Evolutionary conservation across 805 yeast genomes (phyloP).

Genomic region (Blastobotrys chiropterorum): DNA sequence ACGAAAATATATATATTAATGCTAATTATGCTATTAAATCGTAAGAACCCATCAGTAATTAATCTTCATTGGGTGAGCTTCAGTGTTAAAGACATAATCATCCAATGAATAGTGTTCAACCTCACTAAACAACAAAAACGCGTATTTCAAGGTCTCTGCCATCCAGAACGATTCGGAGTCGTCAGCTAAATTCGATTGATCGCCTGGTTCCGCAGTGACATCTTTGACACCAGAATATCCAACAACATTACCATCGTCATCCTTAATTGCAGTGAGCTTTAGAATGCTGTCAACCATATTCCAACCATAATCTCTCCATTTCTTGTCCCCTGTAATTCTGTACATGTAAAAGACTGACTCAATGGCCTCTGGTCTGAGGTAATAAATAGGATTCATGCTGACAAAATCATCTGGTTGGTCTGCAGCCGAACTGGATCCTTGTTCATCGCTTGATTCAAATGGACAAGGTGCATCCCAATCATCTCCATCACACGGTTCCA

Average conservation of each 20-base stretch:
- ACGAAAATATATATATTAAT: too few species aligned
- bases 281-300: conserved; percentile 36
- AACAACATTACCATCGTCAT: conserved; percentile 30
- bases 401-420: conserved; percentile 21
- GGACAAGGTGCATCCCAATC: background rate
- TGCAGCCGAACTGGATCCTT: background rate
- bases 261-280: conserved; percentile 15
- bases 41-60: background rate
- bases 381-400: conserved; percentile 32
- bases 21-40: too few species aligned
- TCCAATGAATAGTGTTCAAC: conserved; percentile 40
- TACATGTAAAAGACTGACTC: conserved; percentile 56
- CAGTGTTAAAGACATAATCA: conserved; percentile 53
- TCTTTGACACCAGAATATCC: conserved; percentile 37
- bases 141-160: conserved; percentile 85
- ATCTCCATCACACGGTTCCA: conserved; percentile 23
- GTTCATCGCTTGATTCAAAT: background rate
- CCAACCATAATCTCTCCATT: conserved; percentile 54
- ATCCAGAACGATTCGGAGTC: conserved; percentile 65
- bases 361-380: conserved; percentile 56
- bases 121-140: conserved; percentile 61
- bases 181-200: conserved; percentile 37
- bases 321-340: conserved; percentile 52
- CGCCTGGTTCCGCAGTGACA: conserved; percentile 30
- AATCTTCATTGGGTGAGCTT: conserved; percentile 50